phyloP scores from a whole-genome alignment of 129 eudicot genomes.

The Centaurea solstitialis region DNA sequence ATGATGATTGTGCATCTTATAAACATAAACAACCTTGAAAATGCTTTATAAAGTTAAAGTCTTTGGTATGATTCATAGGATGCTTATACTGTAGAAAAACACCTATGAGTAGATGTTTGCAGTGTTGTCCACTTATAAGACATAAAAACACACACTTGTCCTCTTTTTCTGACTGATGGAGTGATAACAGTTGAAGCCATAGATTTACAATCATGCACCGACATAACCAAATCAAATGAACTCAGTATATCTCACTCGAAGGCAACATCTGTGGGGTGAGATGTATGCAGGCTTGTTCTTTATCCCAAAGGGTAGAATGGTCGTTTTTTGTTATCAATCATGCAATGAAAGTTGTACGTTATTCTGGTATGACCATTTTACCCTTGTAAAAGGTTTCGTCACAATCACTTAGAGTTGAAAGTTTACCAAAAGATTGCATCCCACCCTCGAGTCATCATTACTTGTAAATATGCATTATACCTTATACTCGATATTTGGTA shows the following conservation, averaged over 20 bases:
- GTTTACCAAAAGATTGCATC: neutral
- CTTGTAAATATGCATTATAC: constrained; percentile 8
- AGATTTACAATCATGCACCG: neutral
- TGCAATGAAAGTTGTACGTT: constrained; percentile 20
- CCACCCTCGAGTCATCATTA: neutral
- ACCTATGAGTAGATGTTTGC: neutral
- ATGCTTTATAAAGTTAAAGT: constrained; percentile 14
- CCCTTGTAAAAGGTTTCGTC: constrained; percentile 11
- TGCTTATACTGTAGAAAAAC: constrained; percentile 30
- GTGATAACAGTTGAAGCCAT: constrained; percentile 11
- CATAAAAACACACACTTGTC: constrained; percentile 13
- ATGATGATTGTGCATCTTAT: neutral
- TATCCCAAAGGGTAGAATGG: neutral
- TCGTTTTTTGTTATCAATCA: neutral
- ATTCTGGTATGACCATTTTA: constrained; percentile 12
- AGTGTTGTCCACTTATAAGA: constrained; percentile 20
- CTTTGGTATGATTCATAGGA: constrained; percentile 14
- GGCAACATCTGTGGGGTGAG: neutral
- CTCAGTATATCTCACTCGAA: neutral
- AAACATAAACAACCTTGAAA: constrained; percentile 16
- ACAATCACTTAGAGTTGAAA: neutral
- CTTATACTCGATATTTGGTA: neutral
- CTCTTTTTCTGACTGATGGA: constrained; percentile 30
- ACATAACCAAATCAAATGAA: neutral
- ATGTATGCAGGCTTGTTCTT: neutral